Evolutionary conservation across 768 basidiomycete species (phyloP), one percentile per base, ranked within the genome.

Genomic region (Boletus insuetus): DNA sequence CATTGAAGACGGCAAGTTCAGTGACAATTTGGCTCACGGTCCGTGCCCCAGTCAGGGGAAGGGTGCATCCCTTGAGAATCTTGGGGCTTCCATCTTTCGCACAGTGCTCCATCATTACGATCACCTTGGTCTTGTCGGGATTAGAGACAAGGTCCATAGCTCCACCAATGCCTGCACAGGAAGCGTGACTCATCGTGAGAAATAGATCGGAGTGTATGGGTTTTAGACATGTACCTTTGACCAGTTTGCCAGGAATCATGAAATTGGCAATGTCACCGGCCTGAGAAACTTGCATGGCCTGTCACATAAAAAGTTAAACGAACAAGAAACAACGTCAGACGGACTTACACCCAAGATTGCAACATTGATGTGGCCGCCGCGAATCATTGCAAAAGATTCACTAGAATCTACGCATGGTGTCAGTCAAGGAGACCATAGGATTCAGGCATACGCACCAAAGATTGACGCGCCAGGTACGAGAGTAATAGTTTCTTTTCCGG

Each of bases 71-170:
- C 64, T 83, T 77, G 58, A 96, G 77, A 55, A 98, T 87, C 78
- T 98, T 98, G 35, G 89, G 87, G 61, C 84, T 85, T 40, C 94
- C 95, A 64, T 92, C 86, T 74, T 92, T 94, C 43, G 91, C 87
- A 65, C 84, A 83, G 73, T 96, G 94, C 64, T 97, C 94, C 82
- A 93, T 89, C 32, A 91, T 81, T 7, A 80, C 92, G 53, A 96
- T 91, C 56, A 94, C 87, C 72, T 89, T 95, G 40, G 95, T 98
- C 73, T 87, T 87, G 72, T 96, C 93, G 2, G 94, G 95, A 74
- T 96, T 97, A 55, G 94, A 96, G 54, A 94, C 93, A 46, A 95
- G 84, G 69, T 96, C 94, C 93, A 95, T 95, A 12, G 94, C 94
- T 48, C 94, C 95, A 13, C 95, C 95, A 68, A 97, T 95, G 40